Base-by-base conservation (phyloP, 345 rosid genomes). In the Nasturtium officinale region DNA sequence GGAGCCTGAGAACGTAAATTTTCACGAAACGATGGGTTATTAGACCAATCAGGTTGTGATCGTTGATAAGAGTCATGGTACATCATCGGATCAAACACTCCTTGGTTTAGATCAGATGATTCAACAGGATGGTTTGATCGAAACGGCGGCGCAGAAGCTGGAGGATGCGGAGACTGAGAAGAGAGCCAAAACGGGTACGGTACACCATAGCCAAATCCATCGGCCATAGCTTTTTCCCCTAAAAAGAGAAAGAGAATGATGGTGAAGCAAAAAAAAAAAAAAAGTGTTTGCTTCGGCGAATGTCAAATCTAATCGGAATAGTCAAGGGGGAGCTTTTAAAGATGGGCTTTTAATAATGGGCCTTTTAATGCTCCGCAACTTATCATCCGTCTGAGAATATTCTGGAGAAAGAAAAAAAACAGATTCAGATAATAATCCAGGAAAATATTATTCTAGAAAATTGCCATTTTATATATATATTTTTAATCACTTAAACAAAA, bases 81-180 rank as follows among this genome's bases (percentile, higher is more conserved):
- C 2, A 10, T 50, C 63, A 48, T 71, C 67, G 76, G 80, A 77
- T 65, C 72, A 64, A 51, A 47, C 37, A 16, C 17, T 64, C 59
- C 40, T 56, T 47, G 71, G 50, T 45, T 48, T 57, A 51, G 76
- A 64, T 64, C 66, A 65, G 32, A 47, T 21, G 76, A 69, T 38
- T 70, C 76, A 28, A 40, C 48, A 18, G 72, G 61, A 56, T 40
- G 66, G 50, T 9, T 71, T 10, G 72, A 2, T 2, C 30, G 42
- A 65, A 58, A 64, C 80, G 72, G 32, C 16, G 76, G 80, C 0
- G 67, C 38, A 30, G 76, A 64, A 63, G 48, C 80, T 65, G 55
- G 26, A 29, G 67, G 76, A 6, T 65, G 8, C 2, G 56, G 40
- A 38, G 45, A 17, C 25, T 63, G 58, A 45, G 75, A 40, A 46